Conservation (phyloP, 2,329 filamentous ascomycete genomes). For the Verticillium tricorpus region DNA sequence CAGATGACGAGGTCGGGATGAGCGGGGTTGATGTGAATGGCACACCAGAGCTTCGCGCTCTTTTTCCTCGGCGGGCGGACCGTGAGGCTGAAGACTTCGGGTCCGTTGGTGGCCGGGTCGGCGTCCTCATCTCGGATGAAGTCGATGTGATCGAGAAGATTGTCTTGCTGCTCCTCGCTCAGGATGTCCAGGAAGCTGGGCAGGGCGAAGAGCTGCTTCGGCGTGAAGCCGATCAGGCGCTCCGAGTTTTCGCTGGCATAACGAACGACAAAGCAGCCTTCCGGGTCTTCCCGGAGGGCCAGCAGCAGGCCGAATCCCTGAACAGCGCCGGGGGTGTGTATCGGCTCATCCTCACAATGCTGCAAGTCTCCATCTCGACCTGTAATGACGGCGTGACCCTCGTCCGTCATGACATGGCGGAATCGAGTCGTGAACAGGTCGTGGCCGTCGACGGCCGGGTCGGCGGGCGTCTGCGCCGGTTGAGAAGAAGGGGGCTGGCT, state of each 20-base stretch:
- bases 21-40: slow-evolving; percentile 68
- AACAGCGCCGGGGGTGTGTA: slow-evolving; percentile 77
- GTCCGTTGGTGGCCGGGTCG: slow-evolving; percentile 70
- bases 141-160: slow-evolving; percentile 79
- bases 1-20: slow-evolving; percentile 73
- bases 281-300: slow-evolving; percentile 65
- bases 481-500: not conserved
- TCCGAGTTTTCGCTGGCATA: slow-evolving; percentile 79
- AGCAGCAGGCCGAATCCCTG: slow-evolving; percentile 77
- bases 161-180: slow-evolving; percentile 78
- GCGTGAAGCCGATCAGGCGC: slow-evolving; percentile 70
- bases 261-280: slow-evolving; percentile 64
- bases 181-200: slow-evolving; percentile 79
- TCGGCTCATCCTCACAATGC: slow-evolving; percentile 85
- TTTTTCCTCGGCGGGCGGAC: slow-evolving; percentile 56
- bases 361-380: slow-evolving; percentile 71
- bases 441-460: not conserved
- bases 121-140: slow-evolving; percentile 81
- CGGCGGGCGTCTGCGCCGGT: not conserved
- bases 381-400: slow-evolving; percentile 78
- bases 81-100: slow-evolving; percentile 79
- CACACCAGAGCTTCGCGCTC: slow-evolving; percentile 76
- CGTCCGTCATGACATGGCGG: slow-evolving; percentile 70
- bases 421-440: slow-evolving; percentile 66
- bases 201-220: slow-evolving; percentile 69